A percentile compares a stretch with the other conserved stretches of the same genome.
Evolutionary conservation across 192 early-diverging fungal genomes (phyloP).

Genomic region (Backusella macrospora): DNA sequence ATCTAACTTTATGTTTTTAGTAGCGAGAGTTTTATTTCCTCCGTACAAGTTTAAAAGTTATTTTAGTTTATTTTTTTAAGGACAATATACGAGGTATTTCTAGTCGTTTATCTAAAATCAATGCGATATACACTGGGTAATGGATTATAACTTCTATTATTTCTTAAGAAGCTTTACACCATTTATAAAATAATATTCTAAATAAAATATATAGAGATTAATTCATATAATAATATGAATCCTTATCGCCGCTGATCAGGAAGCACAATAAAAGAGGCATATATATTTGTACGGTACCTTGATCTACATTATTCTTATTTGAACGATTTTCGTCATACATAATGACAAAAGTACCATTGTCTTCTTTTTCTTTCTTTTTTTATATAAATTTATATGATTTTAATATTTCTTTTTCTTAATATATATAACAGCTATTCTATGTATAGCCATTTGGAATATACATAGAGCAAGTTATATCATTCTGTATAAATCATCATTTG

Average conservation of each 20-base stretch:
- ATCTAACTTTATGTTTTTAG: no score
- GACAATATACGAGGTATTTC: no score
- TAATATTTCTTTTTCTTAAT: neutral
- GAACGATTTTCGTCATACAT: conserved; percentile 10
- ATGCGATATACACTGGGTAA: no score
- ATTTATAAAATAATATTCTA: neutral
- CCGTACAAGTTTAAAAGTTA: no score
- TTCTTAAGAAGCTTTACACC: no score
- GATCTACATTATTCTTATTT: neutral
- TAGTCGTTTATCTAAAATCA: no score
- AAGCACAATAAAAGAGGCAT: neutral
- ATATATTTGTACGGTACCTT: neutral
- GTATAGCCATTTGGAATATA: no score
- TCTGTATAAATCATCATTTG: no score
- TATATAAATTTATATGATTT: neutral
- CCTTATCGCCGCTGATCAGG: neutral
- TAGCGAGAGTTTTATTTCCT: no score
- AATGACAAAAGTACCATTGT: neutral
- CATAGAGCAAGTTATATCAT: no score
- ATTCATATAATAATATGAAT: neutral
- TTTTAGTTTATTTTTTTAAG: no score
- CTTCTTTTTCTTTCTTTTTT: neutral
- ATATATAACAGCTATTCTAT: neutral
- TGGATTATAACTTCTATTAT: no score
- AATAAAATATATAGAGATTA: neutral